These are phyloP conservation scores for Beta macrorhiza DNA, from an alignment of 179 eudicot species.

Conservation along the genomic window DNA sequence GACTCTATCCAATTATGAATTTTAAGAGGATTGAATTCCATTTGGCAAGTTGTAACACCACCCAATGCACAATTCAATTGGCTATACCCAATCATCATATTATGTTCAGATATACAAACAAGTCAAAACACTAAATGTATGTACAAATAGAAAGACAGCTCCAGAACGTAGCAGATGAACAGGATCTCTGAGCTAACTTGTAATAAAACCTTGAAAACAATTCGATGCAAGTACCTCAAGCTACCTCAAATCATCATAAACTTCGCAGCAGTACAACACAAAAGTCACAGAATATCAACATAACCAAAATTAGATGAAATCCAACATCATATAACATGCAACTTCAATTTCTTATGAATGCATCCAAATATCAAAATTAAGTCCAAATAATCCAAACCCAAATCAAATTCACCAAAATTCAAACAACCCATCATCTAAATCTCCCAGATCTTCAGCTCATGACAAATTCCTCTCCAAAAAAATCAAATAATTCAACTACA, in stretches of 20 bases:
- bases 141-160: not conserved
- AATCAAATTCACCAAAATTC: conserved; percentile 6
- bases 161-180: too few species aligned
- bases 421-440: conserved; percentile 6
- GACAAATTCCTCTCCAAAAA: not conserved
- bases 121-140: not conserved
- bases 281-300: not conserved
- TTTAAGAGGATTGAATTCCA: not conserved
- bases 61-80: not conserved
- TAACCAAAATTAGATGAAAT: not conserved
- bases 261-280: not conserved
- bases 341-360: not conserved
- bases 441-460: conserved; percentile 34
- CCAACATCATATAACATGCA: conserved; percentile 3
- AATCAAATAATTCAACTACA: not conserved
- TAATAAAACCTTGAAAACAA: too few species aligned
- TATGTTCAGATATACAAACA: not conserved
- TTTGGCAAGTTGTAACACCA: not conserved
- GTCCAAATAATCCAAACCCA: conserved; percentile 1
- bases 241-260: too few species aligned
- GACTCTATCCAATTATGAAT: not conserved
- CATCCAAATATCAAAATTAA: not conserved
- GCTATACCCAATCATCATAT: not conserved
- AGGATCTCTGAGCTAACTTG: too few species aligned
- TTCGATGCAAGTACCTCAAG: too few species aligned